Evolutionary conservation across 352 stramenopile species (phyloP), one percentile per base, ranked within the genome.

Genomic region (Lagenidium sp.): DNA sequence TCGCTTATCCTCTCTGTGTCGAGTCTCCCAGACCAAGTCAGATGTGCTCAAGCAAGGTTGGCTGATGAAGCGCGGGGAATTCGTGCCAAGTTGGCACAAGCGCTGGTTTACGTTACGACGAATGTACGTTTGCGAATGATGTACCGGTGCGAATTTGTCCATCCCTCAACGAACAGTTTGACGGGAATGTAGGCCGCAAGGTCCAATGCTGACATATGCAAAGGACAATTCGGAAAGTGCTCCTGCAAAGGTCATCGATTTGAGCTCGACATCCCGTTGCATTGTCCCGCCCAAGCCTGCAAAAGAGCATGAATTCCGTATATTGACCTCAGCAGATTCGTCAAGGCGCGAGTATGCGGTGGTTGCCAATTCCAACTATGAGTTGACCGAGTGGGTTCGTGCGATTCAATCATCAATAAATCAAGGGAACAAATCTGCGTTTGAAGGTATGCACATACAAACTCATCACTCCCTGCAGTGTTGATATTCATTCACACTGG

Each of bases 351-450:
- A 93, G 55, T 85, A 69, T 36, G 67, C 65, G 22, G 58, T 86
- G 29, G 66, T 74, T 13, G 76, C 72, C 0, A 57, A 49, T 8
- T 93, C 77, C 3, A 82, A 66, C 29, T 89, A 85, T 47, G 80
- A 93, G 25, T 71, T 90, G 61, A 89, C 72, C 2, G 74, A 85
- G 41, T 93, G 80, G 80, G 75, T 90, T 6, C 70, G 68, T 36
- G 70, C 75, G 3, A 85, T 93, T 43, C 77, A 93, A 50, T 63
- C 77, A 20, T 65, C 80, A n/a, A 88, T 93, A 26, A 86, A 85
- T 36, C 77, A 68, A 1, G 77, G 76, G 2, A 89, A 89, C 55
- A 70, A 80, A 44, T 82, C 67, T 0, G 72, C 71, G 2, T 85
- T 90, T 52, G 74, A 89, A 42, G 80, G 79, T 51, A 53, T 51